A percentile compares a stretch with the other conserved stretches of the same genome.
Conservation (phyloP, 805 yeast species). For the Metschnikowia santaceciliae region DNA sequence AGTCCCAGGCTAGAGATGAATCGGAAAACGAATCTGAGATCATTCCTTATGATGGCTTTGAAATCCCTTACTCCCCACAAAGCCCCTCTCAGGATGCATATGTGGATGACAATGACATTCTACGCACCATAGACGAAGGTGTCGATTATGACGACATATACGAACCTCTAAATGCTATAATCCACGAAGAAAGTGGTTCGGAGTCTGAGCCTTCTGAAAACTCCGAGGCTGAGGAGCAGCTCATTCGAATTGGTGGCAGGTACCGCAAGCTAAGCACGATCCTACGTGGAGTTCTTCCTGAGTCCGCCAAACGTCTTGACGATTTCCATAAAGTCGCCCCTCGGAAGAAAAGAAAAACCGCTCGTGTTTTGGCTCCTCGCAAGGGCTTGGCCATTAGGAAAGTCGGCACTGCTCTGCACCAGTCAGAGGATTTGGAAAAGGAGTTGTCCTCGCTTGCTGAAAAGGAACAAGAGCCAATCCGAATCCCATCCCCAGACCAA, state of each 20-base stretch:
- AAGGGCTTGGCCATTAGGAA: constrained; percentile 38
- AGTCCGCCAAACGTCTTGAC: constrained; percentile 33
- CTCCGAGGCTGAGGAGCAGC: constrained; percentile 13
- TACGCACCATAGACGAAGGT: constrained; percentile 2
- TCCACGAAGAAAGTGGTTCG: background rate
- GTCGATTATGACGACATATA: background rate
- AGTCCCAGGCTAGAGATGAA: constrained; percentile 1
- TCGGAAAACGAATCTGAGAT: constrained; percentile 5
- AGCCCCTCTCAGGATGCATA: background rate
- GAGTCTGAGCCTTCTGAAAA: background rate
- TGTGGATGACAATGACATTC: background rate
- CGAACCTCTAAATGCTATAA: background rate
- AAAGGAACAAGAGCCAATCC: background rate
- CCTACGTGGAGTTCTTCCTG: constrained; percentile 37
- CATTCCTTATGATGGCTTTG: constrained; percentile 13
- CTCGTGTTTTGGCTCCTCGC: constrained; percentile 16
- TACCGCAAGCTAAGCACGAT: constrained; percentile 26
- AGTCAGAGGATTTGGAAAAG: constrained; percentile 9
- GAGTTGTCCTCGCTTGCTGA: constrained; percentile 5
- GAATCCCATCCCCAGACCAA: background rate
- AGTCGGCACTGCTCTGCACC: constrained; percentile 2
- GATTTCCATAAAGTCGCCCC: constrained; percentile 15
- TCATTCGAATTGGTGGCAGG: constrained; percentile 18
- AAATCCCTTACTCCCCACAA: constrained; percentile 6
- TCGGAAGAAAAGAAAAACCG: constrained; percentile 1